A percentile compares a stretch with the other conserved stretches of the same genome.
Conservation (phyloP, 2,329 filamentous ascomycete species). For the Fusarium nelsonii region DNA sequence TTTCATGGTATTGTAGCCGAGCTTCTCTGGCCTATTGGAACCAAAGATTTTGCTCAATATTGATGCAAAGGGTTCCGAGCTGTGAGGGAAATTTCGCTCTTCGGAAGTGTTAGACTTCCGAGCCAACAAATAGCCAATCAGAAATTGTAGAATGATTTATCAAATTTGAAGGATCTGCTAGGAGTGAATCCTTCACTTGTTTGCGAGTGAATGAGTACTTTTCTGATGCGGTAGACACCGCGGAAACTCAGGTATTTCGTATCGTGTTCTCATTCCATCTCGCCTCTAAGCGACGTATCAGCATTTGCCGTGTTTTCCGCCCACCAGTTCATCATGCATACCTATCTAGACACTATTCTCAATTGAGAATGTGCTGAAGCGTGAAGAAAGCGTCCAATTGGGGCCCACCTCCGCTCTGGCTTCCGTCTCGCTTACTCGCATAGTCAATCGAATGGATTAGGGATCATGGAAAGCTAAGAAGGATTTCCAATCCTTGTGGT, state of each 20-base stretch:
- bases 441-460: background rate
- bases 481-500: background rate
- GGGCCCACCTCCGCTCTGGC: background rate
- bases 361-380: background rate
- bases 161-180: too few relatives aligned
- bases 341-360: background rate
- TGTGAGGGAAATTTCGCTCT: background rate
- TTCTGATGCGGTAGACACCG: accelerated
- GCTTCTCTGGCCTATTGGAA: accelerated
- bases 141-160: accelerated
- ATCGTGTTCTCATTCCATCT: background rate
- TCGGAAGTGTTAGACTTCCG: background rate
- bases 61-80: background rate
- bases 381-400: background rate
- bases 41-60: background rate
- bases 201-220: background rate
- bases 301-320: background rate
- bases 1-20: too few relatives aligned
- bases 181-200: background rate
- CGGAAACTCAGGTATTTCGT: accelerated
- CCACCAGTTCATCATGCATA: background rate
- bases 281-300: background rate
- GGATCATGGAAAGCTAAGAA: background rate
- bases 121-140: background rate
- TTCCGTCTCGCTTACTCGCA: background rate